Base-by-base conservation (phyloP, 2,329 filamentous ascomycete species). In the Calonectria henricotiae region DNA sequence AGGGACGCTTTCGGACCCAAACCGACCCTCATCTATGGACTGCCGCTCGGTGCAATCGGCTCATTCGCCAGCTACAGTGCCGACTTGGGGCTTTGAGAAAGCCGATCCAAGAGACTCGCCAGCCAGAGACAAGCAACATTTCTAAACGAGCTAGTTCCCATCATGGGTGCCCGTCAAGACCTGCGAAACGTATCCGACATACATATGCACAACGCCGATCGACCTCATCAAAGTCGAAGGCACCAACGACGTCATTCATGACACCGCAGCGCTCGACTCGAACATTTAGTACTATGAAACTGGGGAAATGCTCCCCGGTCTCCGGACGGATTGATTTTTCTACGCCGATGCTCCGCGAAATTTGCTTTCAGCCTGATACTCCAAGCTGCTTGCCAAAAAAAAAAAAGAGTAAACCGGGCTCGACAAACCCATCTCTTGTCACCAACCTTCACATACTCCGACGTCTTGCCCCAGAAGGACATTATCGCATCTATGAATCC, bases 21-120 rank as follows among this genome's bases (percentile, higher is more conserved):
- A 65, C 74, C 49, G 70, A 75, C 37, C n/a, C 68, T 13, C 81
- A 82, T 51, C 79, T 79, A 13, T 88, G 86, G 86, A 87, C 85
- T 5, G 84, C 86, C 5, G 82, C 84, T 61, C 79, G 85, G 66
- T 88, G 86, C 51, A 83, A 85, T 58, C 81, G 85, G 2, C 75
- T 87, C 6, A 80, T 88, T 20, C 84, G 86, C 3, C 86, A 86
- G 39, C 76, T 88, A 0, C 81, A 86, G 35, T 81, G 83, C 8
- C 83, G 85, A 11, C 73, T 88, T 27, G 74, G 79, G n/a, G 76
- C 80, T 2, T 75, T 87, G 6, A 81, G 82, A 41, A 83, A 81
- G 49, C 77, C 84, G 11, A 75, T 76, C 62, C 44, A 75, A 61
- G 71, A 80, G 51, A 71, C 76, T 23, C 68, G 55, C 15, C 64